Evolutionary conservation across 1,284 basidiomycete species (phyloP).

Genomic region (Grifola frondosa): DNA sequence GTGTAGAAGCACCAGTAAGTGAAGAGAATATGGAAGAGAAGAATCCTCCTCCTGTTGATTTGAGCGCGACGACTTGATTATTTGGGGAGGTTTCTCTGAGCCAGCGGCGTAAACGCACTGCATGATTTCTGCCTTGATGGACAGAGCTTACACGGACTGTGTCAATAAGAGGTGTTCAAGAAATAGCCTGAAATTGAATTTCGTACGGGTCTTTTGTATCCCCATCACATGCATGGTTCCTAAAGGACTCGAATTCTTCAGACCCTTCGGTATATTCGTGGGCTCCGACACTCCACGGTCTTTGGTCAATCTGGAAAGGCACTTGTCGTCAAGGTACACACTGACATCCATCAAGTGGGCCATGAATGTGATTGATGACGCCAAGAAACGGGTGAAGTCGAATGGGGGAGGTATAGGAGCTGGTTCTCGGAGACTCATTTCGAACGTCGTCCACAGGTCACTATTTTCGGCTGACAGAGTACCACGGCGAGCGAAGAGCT

Average conservation of each 20-base stretch:
- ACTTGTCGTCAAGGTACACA: slow-evolving; percentile 78
- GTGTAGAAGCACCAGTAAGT: slow-evolving; percentile 46
- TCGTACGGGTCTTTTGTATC: slow-evolving; percentile 66
- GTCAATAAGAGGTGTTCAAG: too few relatives aligned
- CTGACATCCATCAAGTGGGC: slow-evolving; percentile 74
- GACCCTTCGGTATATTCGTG: slow-evolving; percentile 55
- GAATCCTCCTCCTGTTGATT: slow-evolving; percentile 50
- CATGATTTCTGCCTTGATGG: slow-evolving; percentile 83
- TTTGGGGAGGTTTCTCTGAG: slow-evolving; percentile 55
- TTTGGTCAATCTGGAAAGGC: slow-evolving; percentile 78
- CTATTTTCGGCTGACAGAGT: slow-evolving; percentile 44
- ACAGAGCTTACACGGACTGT: too few relatives aligned
- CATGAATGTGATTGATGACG: slow-evolving; percentile 96
- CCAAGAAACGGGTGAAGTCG: slow-evolving; percentile 87
- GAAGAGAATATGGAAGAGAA: slow-evolving; percentile 79
- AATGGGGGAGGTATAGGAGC: slow-evolving; percentile 81
- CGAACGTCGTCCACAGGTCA: slow-evolving; percentile 84
- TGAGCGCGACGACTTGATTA: slow-evolving; percentile 24
- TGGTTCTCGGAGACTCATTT: slow-evolving; percentile 87
- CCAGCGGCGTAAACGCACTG: slow-evolving; percentile 79
- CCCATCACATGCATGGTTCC: slow-evolving; percentile 68
- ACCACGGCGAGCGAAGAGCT: slow-evolving; percentile 81
- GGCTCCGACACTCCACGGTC: slow-evolving; percentile 56
- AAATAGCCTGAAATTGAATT: background rate
- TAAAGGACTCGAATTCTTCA: slow-evolving; percentile 46